Conservation (phyloP, 2,329 filamentous ascomycete species). For the Calonectria hawksworthii region DNA sequence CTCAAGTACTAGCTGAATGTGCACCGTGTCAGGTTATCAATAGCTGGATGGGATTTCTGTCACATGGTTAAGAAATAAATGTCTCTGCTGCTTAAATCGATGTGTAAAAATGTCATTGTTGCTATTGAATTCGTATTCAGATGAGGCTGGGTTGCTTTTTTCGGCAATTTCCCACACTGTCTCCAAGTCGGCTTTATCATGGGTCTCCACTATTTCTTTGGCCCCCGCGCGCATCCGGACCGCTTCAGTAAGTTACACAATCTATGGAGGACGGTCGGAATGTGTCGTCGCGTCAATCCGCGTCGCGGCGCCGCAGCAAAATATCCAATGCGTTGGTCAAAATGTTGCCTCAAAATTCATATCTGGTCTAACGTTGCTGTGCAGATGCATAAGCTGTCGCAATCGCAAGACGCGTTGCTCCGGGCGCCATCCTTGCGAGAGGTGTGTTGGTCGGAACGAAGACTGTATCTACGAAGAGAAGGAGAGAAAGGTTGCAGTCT, state of each 20-base stretch:
- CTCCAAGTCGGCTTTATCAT: background rate
- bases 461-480: constrained; percentile 36
- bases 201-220: background rate
- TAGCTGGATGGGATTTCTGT: no score
- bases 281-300: background rate
- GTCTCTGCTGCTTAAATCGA: no score
- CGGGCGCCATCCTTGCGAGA: constrained; percentile 34
- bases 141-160: no score
- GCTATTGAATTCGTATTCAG: no score
- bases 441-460: constrained; percentile 34
- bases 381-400: constrained; percentile 36
- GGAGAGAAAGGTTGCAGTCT: constrained; percentile 33
- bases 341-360: no score
- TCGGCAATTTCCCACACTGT: no score
- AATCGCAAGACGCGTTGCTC: constrained; percentile 39
- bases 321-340: background rate
- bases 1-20: no score
- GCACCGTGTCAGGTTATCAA: no score
- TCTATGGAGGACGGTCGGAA: background rate
- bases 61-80: no score
- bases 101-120: no score
- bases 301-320: background rate
- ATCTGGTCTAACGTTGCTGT: background rate
- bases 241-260: background rate
- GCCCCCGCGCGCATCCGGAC: background rate